A percentile compares a stretch with the other conserved stretches of the same genome.
These are phyloP conservation scores for Canavalia gladiata DNA, from an alignment of 306 rosid genomes.

Conservation along the genomic window DNA sequence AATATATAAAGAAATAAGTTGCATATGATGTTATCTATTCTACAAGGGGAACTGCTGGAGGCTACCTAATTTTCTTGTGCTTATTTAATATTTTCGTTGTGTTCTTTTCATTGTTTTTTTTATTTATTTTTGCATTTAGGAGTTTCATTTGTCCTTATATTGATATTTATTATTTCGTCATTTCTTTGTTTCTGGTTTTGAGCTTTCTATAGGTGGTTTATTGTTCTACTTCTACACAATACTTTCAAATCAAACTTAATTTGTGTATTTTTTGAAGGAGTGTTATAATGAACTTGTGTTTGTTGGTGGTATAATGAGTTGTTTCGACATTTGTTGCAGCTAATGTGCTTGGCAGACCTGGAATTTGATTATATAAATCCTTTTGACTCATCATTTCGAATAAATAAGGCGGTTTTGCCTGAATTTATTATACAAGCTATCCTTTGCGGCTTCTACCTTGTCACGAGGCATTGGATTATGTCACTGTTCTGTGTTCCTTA, in stretches of 20 bases:
- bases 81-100: background rate
- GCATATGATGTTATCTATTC: too few relatives aligned
- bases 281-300: background rate
- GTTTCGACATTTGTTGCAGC: constrained; percentile 66
- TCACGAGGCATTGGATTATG: constrained; percentile 90
- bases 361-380: constrained; percentile 97
- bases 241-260: background rate
- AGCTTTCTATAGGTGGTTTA: background rate
- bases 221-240: background rate
- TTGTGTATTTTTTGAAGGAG: constrained; percentile 7
- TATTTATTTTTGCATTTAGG: background rate
- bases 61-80: background rate
- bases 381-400: constrained; percentile 78
- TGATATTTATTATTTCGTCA: background rate
- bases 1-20: too few relatives aligned
- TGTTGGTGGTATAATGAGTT: background rate
- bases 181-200: background rate
- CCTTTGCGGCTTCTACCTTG: constrained; percentile 69
- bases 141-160: background rate
- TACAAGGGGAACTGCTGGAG: background rate
- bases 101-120: background rate
- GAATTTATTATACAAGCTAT: constrained; percentile 75
- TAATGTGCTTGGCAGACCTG: constrained; percentile 94
- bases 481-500: constrained; percentile 69
- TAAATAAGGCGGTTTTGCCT: constrained; percentile 74